Evolutionary conservation across 2,329 filamentous ascomycete species (phyloP), one percentile per base, ranked within the genome.

Genomic region (Nannizziopsis arthrosporioides): DNA sequence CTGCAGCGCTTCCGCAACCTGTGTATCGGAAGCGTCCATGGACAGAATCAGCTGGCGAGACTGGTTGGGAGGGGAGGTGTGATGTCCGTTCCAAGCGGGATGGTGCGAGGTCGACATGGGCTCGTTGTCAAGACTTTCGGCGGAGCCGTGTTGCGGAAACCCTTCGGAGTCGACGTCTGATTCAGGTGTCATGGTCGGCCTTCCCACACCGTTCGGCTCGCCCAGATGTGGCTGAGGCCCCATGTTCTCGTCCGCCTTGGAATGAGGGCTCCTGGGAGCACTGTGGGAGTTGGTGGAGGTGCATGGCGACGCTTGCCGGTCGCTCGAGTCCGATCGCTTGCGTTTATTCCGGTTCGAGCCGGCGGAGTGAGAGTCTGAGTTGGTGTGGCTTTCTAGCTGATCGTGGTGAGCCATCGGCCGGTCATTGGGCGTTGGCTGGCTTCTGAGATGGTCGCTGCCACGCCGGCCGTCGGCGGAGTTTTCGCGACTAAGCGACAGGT

Each of bases 271-370:
- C 57, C 51, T 60, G 42, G 61, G 59, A 44, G 56, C 52, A 31
- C 57, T 63, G 47, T 66, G 60, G 44, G 56, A 64, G 50, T 64
- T 62, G 49, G 65, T 67, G n/a, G 60, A 60, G 51, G 56, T 60
- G 53, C 61, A 56, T 46, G 59, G 63, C 54, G 52, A 55, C 50
- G 52, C 59, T 55, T 55, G 56, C 36, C 59, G 63, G 48, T 81
- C 81, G 34, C 70, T 63, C 5, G 82, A 85, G 40, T 72, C 68
- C 5, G 84, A 86, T 51, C 84, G 77, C 64, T 87, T 90, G 50
- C 73, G 64, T 55, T 74, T 75, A 58, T 80, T 46, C 15, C 68
- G 61, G 50, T 63, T 65, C 17, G 31, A 36, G 56, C 57, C 18
- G 60, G 58, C 50, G 70, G 70, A 38, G 64, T 57, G 19, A 62